These are phyloP conservation scores for Suhomyces vadensis DNA, from an alignment of 805 yeast species.

Conservation along the genomic window DNA sequence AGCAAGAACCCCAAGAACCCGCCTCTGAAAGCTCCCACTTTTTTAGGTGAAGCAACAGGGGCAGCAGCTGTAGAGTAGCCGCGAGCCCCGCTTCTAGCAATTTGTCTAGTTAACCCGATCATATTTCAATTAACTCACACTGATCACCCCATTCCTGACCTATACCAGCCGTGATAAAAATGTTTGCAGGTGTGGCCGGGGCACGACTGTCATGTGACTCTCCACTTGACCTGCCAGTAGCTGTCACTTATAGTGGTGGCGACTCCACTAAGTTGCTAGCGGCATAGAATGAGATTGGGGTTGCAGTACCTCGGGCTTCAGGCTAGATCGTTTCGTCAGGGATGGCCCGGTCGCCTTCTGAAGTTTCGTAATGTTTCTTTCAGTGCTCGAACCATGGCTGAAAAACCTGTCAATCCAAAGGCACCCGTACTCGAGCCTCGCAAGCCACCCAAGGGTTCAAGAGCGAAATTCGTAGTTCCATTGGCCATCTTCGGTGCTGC, in stretches of 20 bases:
- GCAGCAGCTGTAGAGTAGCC: conserved; percentile 29
- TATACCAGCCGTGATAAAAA: not conserved
- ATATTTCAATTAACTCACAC: conserved; percentile 8
- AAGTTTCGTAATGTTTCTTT: too few relatives aligned
- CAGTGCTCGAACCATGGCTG: too few relatives aligned
- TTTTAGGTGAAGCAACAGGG: conserved; percentile 28
- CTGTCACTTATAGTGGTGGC: too few relatives aligned
- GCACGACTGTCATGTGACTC: not conserved
- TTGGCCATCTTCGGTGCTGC: not conserved
- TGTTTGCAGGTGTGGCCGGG: conserved; percentile 3
- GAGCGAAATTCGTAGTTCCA: not conserved
- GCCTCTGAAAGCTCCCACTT: conserved; percentile 45
- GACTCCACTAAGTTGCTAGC: too few relatives aligned
- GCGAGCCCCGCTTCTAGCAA: conserved; percentile 21
- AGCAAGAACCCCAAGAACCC: conserved; percentile 73
- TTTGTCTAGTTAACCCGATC: conserved; percentile 21
- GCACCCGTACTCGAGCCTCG: too few relatives aligned
- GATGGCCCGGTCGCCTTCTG: too few relatives aligned
- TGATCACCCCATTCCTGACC: not conserved
- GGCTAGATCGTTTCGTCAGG: too few relatives aligned
- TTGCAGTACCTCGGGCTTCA: too few relatives aligned
- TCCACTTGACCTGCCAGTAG: not conserved
- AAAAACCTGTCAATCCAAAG: too few relatives aligned
- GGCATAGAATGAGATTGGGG: too few relatives aligned
- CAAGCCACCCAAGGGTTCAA: not conserved